Evolutionary conservation across 2,329 filamentous ascomycete genomes (phyloP).

Genomic region (Exophiala calicioides): DNA sequence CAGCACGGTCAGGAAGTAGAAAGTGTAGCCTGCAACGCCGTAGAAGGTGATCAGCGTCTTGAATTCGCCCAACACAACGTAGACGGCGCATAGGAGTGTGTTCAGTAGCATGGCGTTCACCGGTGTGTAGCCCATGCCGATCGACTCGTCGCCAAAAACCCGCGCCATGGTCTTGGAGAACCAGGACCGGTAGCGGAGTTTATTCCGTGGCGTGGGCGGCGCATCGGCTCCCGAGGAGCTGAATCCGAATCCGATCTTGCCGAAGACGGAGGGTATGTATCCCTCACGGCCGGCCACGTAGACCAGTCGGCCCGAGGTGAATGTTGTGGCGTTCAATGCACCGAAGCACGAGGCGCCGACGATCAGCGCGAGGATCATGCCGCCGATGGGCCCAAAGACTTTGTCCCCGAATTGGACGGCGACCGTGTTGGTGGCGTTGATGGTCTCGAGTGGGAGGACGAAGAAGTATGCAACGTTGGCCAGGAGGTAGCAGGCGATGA

Average conservation of each 20-base stretch:
- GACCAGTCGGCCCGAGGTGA: constrained; percentile 86
- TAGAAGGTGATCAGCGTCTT: constrained; percentile 92
- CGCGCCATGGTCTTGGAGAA: constrained; percentile 60
- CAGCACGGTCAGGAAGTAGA: constrained; percentile 94
- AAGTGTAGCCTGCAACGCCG: constrained; percentile 93
- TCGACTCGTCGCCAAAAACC: constrained; percentile 73
- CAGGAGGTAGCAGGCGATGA: constrained; percentile 85
- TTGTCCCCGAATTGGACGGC: constrained; percentile 89
- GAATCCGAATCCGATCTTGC: constrained; percentile 71
- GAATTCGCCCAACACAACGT: constrained; percentile 87
- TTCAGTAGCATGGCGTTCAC: constrained; percentile 89
- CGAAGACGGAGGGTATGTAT: constrained; percentile 82
- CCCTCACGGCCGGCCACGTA: constrained; percentile 95
- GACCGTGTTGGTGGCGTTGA: constrained; percentile 91
- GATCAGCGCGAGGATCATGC: constrained; percentile 80
- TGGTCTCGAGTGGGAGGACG: constrained; percentile 75
- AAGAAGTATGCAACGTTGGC: constrained; percentile 95
- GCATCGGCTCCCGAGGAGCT: constrained; percentile 26
- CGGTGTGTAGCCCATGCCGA: constrained; percentile 88
- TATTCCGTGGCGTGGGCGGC: constrained; percentile 34
- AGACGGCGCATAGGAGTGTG: constrained; percentile 67
- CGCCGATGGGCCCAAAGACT: constrained; percentile 82
- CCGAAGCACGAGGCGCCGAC: constrained; percentile 93
- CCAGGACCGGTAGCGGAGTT: constrained; percentile 53
- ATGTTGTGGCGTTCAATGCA: constrained; percentile 89